Base-by-base conservation (phyloP, 352 stramenopile species). In the Thalassiosira gravida region DNA sequence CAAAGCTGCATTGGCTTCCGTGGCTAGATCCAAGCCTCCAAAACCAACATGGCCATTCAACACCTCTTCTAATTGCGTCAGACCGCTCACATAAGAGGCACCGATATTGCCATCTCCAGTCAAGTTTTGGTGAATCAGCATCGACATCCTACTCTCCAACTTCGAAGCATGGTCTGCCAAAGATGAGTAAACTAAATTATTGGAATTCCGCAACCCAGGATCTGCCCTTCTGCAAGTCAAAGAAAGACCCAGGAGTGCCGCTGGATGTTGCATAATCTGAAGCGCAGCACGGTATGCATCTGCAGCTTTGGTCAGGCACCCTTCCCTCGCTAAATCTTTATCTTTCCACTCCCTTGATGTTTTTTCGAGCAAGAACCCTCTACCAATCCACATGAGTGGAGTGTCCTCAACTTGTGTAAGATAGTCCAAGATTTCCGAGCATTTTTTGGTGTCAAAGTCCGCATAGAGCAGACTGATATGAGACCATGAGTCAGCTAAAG, bases 331-430 rank as follows among this genome's bases (percentile, higher is more conserved):
- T 50, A 58, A 46, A 24, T 22, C 3, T 67, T 72, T 24, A 61
- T 52, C 25, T 65, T 65, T 62, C 76, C 65, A 74, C 24, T 13
- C 35, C 24, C 62, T 75, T 20, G 77, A 77, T 65, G 65, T 65
- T 67, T 75, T 80, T 57, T 86, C 72, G 42, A 86, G 57, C 27
- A 83, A 65, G 22, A 83, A 39, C 16, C 73, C 78, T 76, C 78
- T 74, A 49, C 67, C 65, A 42, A 92, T 90, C 87, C 87, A 92
- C 82, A 91, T 91, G 42, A 91, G 72, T 14, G 87, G 84, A 49
- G 82, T 90, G 58, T 92, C 87, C 32, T 82, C 82, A 58, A 87
- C 73, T 69, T 90, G 74, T 29, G 87, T 91, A 20, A 92, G 59
- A 11, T 69, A 59, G 57, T 92, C 80, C 39, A 89, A 79, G 6